These are phyloP conservation scores for Candida gigantensis DNA, from an alignment of 1,139 yeast genomes.

Conservation along the genomic window DNA sequence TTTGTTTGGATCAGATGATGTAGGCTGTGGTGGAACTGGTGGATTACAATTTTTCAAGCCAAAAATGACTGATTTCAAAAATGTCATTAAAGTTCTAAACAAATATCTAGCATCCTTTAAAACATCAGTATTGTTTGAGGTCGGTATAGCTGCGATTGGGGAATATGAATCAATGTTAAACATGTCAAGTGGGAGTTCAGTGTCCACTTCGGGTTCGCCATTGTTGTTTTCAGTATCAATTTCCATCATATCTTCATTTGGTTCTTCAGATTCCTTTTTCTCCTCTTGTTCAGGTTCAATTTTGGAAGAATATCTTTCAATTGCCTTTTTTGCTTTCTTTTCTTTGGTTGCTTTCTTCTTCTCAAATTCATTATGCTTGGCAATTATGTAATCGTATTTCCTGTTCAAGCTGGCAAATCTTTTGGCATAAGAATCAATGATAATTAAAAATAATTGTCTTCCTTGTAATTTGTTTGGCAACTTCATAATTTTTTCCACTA, in stretches of 20 bases:
- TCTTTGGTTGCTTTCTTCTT: constrained; percentile 43
- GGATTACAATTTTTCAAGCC: constrained; percentile 92
- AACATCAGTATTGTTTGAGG: constrained; percentile 54
- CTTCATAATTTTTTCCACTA: constrained; percentile 86
- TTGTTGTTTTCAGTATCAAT: constrained; percentile 14
- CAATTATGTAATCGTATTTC: constrained; percentile 67
- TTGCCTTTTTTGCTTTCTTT: constrained; percentile 42
- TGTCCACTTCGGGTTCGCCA: constrained; percentile 7
- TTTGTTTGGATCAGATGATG: constrained; percentile 55
- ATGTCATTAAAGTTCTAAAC: constrained; percentile 86
- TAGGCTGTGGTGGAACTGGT: constrained; percentile 63
- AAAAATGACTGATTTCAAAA: constrained; percentile 84
- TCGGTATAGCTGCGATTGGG: constrained; percentile 37
- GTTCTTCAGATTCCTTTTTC: constrained; percentile 10
- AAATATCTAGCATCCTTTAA: constrained; percentile 85
- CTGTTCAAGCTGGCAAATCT: constrained; percentile 76
- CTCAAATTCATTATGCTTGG: constrained; percentile 59
- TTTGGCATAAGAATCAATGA: constrained; percentile 85
- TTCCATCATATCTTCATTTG: constrained; percentile 19
- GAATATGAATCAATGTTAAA: constrained; percentile 43
- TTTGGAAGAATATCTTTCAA: constrained; percentile 41
- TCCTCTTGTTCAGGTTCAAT: constrained; percentile 14
- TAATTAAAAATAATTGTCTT: constrained; percentile 76
- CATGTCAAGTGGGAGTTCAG: constrained; percentile 26
- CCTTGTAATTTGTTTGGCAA: constrained; percentile 84